Evolutionary conservation across 2,329 filamentous ascomycete genomes (phyloP), one percentile per base, ranked within the genome.

Genomic region (Cercospora sp.): DNA sequence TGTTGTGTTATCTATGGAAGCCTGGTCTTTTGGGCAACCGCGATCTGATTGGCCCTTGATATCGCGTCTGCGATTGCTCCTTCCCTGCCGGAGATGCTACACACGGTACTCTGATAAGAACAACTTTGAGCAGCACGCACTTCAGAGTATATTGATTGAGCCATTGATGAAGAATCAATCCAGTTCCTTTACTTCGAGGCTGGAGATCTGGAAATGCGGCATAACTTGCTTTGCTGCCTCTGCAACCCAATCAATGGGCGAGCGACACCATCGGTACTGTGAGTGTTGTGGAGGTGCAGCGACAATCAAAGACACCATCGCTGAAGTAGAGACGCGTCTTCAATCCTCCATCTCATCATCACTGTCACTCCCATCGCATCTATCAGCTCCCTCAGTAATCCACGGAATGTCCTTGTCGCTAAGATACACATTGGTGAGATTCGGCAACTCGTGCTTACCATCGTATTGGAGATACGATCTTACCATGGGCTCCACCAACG

Each of bases 341-440:
- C 24, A 24, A 37, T 8, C 51, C 49, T 65, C 62, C 62, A 43
- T 65, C 16, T 65, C 62, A 12, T 59, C 53, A 18, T 59, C 53
- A 26, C 40, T 60, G 7, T 63, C 61, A 5, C 16, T 26, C 12
- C 16, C 24, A n/a, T 13, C 43, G 13, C 43, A 16, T 3, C n/a
- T 28, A 2, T 8, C 30, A 12, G 21, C 49, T 5, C 49, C 37
- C 53, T 21, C 34, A 16, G 18, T 24, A 3, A 55, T 13, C 59
- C 63, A 60, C 3, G 63, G 34, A 5, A 53, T 24, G 26, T 63
- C 45, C 7, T 59, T 63, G 7, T 66, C 58, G 6, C 58, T 32
- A 13, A 68, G 34, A 18, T 12, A 32, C 13, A 62, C 32, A 43
- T 51, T 62, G 2, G 63, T 66, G 34, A 68, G 51, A 51, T 66